phyloP scores from a whole-genome alignment of 2,329 filamentous ascomycete species.

The Lasiodiplodia hormozganensis region DNA sequence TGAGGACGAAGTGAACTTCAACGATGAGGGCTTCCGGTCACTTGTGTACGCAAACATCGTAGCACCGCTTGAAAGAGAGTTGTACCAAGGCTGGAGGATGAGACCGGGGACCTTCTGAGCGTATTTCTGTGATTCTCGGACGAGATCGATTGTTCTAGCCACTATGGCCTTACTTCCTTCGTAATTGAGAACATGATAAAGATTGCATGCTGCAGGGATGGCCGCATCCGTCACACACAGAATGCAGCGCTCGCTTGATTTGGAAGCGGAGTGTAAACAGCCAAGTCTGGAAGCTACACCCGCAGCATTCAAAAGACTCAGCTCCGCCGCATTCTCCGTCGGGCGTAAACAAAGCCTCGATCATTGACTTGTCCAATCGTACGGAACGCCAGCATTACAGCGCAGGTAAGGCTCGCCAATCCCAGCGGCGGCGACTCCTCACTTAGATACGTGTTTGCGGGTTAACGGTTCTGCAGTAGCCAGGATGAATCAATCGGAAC shows the following conservation, averaged over 20 bases:
- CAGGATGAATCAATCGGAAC: not conserved
- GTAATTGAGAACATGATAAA: not conserved
- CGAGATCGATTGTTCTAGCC: not conserved
- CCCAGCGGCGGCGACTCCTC: too few species aligned
- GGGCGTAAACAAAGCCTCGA: not conserved
- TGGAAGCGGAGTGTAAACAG: too few species aligned
- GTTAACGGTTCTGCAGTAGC: not conserved
- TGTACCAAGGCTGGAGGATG: conserved; percentile 7
- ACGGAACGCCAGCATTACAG: not conserved
- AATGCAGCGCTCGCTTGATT: not conserved
- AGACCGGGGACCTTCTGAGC: not conserved
- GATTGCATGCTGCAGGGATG: not conserved
- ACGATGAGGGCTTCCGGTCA: conserved; percentile 6
- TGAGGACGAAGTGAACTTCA: conserved; percentile 3
- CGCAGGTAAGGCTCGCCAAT: not conserved
- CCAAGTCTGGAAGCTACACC: not conserved
- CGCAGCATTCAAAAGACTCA: not conserved
- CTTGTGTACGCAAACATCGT: conserved; percentile 26
- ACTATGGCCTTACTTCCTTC: not conserved
- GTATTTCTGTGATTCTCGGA: not conserved
- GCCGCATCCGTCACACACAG: not conserved
- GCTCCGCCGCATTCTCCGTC: not conserved
- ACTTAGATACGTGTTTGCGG: not conserved
- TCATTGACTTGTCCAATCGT: not conserved
- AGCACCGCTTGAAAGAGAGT: conserved; percentile 16